Evolutionary conservation across 306 rosid genomes (phyloP).

Genomic region (Cucurbita moschata): DNA sequence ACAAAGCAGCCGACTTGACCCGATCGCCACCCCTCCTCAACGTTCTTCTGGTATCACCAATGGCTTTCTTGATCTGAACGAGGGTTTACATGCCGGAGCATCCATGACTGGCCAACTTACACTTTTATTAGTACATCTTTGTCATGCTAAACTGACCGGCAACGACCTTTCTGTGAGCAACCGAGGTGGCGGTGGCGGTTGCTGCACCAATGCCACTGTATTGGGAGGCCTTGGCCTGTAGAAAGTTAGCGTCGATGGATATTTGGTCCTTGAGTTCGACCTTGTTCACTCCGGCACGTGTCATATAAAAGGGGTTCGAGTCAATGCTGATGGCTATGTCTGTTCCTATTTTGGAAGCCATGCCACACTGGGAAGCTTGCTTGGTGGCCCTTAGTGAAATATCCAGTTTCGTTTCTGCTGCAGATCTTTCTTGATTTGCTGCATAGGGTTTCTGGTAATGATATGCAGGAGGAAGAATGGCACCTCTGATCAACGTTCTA

Average conservation of each 20-base stretch:
- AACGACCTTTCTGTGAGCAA: slow-evolving; percentile 57
- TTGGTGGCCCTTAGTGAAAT: slow-evolving; percentile 16
- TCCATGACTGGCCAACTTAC: neutral
- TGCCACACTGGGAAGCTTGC: slow-evolving; percentile 42
- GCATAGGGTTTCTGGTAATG: slow-evolving; percentile 26
- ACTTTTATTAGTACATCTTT: slow-evolving; percentile 34
- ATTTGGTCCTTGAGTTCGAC: slow-evolving; percentile 40
- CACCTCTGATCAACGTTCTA: slow-evolving; percentile 37
- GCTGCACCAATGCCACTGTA: slow-evolving; percentile 42
- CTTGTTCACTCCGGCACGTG: slow-evolving; percentile 50
- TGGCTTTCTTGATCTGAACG: neutral
- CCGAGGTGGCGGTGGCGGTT: slow-evolving; percentile 23
- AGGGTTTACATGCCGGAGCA: neutral
- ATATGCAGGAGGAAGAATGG: slow-evolving; percentile 28
- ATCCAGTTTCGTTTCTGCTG: slow-evolving; percentile 26
- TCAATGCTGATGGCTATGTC: slow-evolving; percentile 60
- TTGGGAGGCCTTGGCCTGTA: slow-evolving; percentile 42
- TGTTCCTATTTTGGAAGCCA: slow-evolving; percentile 54
- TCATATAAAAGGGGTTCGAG: slow-evolving; percentile 71
- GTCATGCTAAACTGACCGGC: slow-evolving; percentile 58
- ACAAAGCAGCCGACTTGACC: neutral
- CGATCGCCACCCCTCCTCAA: neutral
- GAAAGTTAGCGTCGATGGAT: slow-evolving; percentile 34
- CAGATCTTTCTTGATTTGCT: slow-evolving; percentile 38
- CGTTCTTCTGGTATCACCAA: neutral